Evolutionary conservation across 2,329 filamentous ascomycete species (phyloP).

Genomic region (Tricladium varicosporioides): DNA sequence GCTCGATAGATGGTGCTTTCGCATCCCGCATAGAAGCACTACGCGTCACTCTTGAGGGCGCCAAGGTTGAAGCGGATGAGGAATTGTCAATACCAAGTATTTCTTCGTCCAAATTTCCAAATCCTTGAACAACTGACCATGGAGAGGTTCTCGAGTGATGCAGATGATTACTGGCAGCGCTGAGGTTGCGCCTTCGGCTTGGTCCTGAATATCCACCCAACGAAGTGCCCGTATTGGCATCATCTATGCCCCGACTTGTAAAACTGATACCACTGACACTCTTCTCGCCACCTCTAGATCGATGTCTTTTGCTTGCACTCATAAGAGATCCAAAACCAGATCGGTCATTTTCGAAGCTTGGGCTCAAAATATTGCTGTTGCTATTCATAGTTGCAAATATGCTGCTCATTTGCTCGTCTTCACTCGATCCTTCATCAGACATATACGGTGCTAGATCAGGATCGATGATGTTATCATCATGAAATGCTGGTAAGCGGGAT

Average conservation of each 20-base stretch:
- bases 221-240: slow-evolving; percentile 54
- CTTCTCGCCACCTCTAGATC: slow-evolving; percentile 70
- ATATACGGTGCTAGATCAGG: slow-evolving; percentile 93
- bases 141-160: slow-evolving; percentile 71
- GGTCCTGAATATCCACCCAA: slow-evolving; percentile 60
- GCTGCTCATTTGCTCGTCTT: slow-evolving; percentile 85
- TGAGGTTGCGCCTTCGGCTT: slow-evolving; percentile 75
- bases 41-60: slow-evolving; percentile 55
- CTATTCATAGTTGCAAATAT: slow-evolving; percentile 76
- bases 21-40: slow-evolving; percentile 80
- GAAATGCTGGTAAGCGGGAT: slow-evolving; percentile 80
- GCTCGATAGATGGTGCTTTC: slow-evolving; percentile 72
- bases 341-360: slow-evolving; percentile 72
- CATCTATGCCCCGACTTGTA: slow-evolving; percentile 63
- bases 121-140: slow-evolving; percentile 50
- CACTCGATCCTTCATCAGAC: slow-evolving; percentile 90
- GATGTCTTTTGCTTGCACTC: slow-evolving; percentile 71
- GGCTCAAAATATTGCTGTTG: slow-evolving; percentile 55
- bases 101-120: slow-evolving; percentile 33
- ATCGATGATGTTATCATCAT: slow-evolving; percentile 98
- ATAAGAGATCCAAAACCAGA: slow-evolving; percentile 68
- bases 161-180: slow-evolving; percentile 70
- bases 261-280: slow-evolving; percentile 70
- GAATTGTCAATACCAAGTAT: slow-evolving; percentile 18
- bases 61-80: slow-evolving; percentile 20